phyloP scores from a whole-genome alignment of 2,329 filamentous ascomycete species.

The Dactylellina sp. region DNA sequence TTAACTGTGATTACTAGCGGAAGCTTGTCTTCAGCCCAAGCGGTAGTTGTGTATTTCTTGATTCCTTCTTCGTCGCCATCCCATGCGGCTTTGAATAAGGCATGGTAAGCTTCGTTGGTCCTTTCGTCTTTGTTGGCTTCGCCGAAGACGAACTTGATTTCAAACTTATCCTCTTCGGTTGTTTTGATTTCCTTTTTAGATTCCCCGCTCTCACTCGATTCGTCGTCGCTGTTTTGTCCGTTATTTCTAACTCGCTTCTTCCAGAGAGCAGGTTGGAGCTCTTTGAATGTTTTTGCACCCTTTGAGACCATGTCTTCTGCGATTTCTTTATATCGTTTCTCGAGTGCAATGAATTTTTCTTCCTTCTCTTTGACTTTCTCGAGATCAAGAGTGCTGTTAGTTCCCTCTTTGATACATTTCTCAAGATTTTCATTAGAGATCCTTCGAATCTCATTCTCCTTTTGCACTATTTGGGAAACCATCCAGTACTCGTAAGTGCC shows the following conservation, averaged over 20 bases:
- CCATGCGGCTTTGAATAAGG: conserved; percentile 77
- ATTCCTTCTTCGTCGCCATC: conserved; percentile 68
- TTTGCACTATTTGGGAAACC: conserved; percentile 63
- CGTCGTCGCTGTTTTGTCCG: conserved; percentile 38
- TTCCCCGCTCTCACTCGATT: conserved; percentile 24
- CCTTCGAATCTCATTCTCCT: conserved; percentile 61
- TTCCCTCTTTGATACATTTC: conserved; percentile 44
- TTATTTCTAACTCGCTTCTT: conserved; percentile 49
- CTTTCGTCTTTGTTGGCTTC: conserved; percentile 56
- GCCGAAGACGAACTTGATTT: conserved; percentile 47
- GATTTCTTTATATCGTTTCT: conserved; percentile 54
- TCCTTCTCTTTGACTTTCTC: conserved; percentile 57
- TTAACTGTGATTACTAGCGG: conserved; percentile 71
- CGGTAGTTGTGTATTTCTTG: conserved; percentile 46
- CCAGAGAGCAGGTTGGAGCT: conserved; percentile 71
- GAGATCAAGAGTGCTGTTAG: conserved; percentile 56
- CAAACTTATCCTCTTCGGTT: conserved; percentile 24
- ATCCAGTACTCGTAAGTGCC: conserved; percentile 58
- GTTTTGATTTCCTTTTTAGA: conserved; percentile 26
- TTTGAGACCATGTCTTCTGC: conserved; percentile 62
- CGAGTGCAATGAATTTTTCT: conserved; percentile 70
- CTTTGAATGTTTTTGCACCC: conserved; percentile 75
- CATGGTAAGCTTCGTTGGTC: conserved; percentile 1
- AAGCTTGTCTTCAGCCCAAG: conserved; percentile 72
- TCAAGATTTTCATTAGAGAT: conserved; percentile 49